Evolutionary conservation across 2,329 filamentous ascomycete species (phyloP), one percentile per base, ranked within the genome.

Genomic region (Grosmannia serpens): DNA sequence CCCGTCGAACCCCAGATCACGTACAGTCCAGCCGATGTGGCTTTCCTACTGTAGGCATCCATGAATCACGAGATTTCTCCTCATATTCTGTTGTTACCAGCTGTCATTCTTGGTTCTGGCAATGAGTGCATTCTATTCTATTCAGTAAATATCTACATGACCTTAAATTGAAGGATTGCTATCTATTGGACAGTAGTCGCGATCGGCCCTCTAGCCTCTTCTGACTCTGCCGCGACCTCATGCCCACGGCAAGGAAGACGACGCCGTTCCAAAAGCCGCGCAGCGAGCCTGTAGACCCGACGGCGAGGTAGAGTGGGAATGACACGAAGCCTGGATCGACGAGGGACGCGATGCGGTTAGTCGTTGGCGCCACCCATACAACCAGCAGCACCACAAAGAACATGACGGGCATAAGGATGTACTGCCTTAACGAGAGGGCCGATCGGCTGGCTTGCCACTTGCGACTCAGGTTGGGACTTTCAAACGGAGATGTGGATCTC

Each of bases 231-330:
- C 61, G 59, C 22, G 60, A 56, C 56, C 70, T 73, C 58, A 75
- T 73, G 0, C 69, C 70, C 27, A 73, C 66, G 1, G 67, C 66
- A 6, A 73, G 60, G 57, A 72, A 73, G 1, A 74, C 69, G 17
- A 73, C 62, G 0, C 70, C 69, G 57, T 72, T 72, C 70, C 70
- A 72, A 56, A 72, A 71, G 10, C 70, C 70, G 2, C 70, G 64
- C 35, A 73, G 61, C 0, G 70, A 71, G 1, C 70, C 70, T 11
- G 70, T 67, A 1, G 65, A 62, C 26, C 68, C 70, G 20, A 72
- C 70, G 24, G 65, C 64, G 1, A 72, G 29, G 31, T 71, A 60
- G 8, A 72, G 64, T 6, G 67, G 62, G 33, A 66, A 70, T 1
- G 68, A 69, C 15, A 62, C 60, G 20, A 66, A 66, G 2, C 55